Percentiles rank a stretch among this genome's conserved stretches.
phyloP scores from a whole-genome alignment of 495 filamentous ascomycete genomes.

The Aspergillus haitiensis region DNA sequence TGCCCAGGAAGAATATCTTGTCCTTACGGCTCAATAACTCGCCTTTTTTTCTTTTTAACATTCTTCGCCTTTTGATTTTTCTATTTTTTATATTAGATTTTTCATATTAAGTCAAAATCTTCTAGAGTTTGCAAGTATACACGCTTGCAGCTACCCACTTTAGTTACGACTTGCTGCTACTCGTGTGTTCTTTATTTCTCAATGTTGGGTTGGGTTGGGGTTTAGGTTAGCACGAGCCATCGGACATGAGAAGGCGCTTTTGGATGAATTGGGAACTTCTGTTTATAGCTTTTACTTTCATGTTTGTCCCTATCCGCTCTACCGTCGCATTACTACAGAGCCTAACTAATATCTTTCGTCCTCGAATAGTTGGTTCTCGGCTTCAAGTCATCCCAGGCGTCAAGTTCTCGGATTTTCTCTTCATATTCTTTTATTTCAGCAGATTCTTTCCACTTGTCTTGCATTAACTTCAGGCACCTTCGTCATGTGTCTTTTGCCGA shows the following conservation, averaged over 20 bases:
- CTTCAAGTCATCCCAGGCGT: no score
- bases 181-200: conserved; percentile 19
- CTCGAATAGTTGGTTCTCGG: no score
- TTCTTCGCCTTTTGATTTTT: no score
- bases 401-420: conserved; percentile 14
- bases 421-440: conserved; percentile 23
- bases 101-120: no score
- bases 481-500: conserved; percentile 28
- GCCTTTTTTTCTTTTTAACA: neutral
- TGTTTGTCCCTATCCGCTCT: no score
- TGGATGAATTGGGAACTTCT: conserved; percentile 20
- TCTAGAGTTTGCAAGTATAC: neutral
- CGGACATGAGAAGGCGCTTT: conserved; percentile 24
- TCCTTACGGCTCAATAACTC: neutral
- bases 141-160: neutral
- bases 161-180: conserved; percentile 19
- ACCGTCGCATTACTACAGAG: no score
- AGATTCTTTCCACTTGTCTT: conserved; percentile 17
- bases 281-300: no score
- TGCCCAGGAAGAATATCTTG: neutral
- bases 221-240: conserved; percentile 18
- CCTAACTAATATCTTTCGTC: no score
- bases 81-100: no score
- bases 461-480: conserved; percentile 10
- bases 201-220: conserved; percentile 20